Evolutionary conservation across 257 asterid species (phyloP).

Genomic region (Knoxia roxburghii): DNA sequence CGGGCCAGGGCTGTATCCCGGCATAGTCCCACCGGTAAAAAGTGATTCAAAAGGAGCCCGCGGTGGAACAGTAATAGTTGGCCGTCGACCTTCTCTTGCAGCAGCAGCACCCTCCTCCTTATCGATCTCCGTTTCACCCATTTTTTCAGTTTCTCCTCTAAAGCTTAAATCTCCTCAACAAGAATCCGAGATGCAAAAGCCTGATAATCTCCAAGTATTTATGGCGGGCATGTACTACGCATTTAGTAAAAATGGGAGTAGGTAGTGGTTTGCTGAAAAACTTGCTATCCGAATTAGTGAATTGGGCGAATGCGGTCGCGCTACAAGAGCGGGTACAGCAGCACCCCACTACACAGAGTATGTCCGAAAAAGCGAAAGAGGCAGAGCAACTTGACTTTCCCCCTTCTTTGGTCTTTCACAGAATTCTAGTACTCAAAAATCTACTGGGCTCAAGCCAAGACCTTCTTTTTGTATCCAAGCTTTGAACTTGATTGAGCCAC

Average conservation of each 20-base stretch:
- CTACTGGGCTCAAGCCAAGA: too few relatives aligned
- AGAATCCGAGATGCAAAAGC: background rate
- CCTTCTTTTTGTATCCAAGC: background rate
- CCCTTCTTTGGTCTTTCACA: background rate
- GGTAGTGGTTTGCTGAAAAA: background rate
- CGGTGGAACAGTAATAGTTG: slow-evolving; percentile 29
- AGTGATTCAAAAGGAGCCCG: slow-evolving; percentile 28
- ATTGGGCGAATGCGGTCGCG: too few relatives aligned
- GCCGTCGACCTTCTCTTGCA: slow-evolving; percentile 9
- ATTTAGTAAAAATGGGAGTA: background rate
- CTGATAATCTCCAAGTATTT: background rate
- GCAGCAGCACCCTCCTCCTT: slow-evolving; percentile 8
- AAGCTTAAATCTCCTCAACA: background rate
- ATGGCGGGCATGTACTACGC: background rate
- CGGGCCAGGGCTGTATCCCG: slow-evolving; percentile 40
- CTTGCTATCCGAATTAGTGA: background rate
- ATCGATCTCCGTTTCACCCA: slow-evolving; percentile 14
- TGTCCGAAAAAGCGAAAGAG: background rate
- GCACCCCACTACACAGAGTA: background rate
- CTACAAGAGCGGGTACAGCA: background rate
- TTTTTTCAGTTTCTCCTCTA: background rate
- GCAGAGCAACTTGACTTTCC: slow-evolving; percentile 15
- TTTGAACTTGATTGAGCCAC: background rate
- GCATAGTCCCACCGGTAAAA: slow-evolving; percentile 24
- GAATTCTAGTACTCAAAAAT: too few relatives aligned